A percentile compares a stretch with the other conserved stretches of the same genome.
phyloP scores from a whole-genome alignment of 371 early-diverging fungal genomes.

The Mycotypha africana region DNA sequence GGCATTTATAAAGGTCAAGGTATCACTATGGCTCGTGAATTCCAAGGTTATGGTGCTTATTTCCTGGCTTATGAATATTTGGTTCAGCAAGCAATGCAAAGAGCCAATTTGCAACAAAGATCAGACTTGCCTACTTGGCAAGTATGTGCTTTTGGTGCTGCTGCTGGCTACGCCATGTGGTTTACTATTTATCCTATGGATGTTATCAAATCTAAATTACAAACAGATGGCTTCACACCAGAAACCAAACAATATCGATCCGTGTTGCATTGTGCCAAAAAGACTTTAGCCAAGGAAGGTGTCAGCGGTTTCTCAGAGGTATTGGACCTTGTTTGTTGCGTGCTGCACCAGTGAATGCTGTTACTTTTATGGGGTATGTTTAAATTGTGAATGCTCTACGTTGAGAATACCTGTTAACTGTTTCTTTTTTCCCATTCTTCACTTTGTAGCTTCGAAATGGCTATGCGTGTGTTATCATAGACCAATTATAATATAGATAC shows the following conservation, averaged over 20 bases:
- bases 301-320: slow-evolving; percentile 74
- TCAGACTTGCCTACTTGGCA: slow-evolving; percentile 59
- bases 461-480: slow-evolving; percentile 22
- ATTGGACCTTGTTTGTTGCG: slow-evolving; percentile 79
- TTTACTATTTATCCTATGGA: slow-evolving; percentile 73
- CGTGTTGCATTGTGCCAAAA: slow-evolving; percentile 60
- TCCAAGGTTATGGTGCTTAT: slow-evolving; percentile 78
- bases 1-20: slow-evolving; percentile 84
- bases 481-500: too few relatives aligned
- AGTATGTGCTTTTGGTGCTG: slow-evolving; percentile 67
- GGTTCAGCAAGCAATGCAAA: slow-evolving; percentile 64
- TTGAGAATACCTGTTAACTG: too few relatives aligned
- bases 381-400: too few relatives aligned
- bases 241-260: slow-evolving; percentile 55
- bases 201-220: slow-evolving; percentile 74
- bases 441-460: slow-evolving; percentile 51
- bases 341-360: slow-evolving; percentile 88
- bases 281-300: slow-evolving; percentile 65
- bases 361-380: slow-evolving; percentile 78
- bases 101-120: slow-evolving; percentile 32
- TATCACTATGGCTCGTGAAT: slow-evolving; percentile 75
- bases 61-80: slow-evolving; percentile 77
- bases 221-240: slow-evolving; percentile 67
- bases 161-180: slow-evolving; percentile 85
- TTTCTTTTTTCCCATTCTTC: too few relatives aligned